Conservation (phyloP, 192 early-diverging fungal species). For the Entomortierella lignicola region DNA sequence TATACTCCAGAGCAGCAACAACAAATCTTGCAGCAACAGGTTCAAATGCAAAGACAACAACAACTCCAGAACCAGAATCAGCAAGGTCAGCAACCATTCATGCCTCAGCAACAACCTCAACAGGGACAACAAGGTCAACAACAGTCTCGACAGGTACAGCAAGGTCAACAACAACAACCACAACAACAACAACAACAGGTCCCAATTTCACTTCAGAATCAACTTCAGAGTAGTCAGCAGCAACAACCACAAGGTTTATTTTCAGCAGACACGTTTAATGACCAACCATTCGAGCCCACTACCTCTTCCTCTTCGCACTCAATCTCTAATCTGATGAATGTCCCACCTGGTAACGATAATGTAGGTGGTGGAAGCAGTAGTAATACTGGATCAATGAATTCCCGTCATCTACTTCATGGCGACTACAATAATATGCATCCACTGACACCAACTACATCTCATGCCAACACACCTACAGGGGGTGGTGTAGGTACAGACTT, state of each 20-base stretch:
- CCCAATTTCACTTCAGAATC: not conserved
- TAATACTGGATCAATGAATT: not conserved
- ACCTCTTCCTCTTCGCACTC: not conserved
- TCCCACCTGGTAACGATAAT: not conserved
- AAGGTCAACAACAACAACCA: slow-evolving; percentile 11
- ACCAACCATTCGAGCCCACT: slow-evolving; percentile 2
- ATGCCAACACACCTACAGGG: slow-evolving; percentile 7
- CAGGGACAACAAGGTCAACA: slow-evolving; percentile 11
- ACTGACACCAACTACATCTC: slow-evolving; percentile 2
- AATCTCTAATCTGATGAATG: not conserved
- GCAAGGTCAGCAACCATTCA: slow-evolving; percentile 1
- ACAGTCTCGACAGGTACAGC: not conserved
- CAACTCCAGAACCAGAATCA: slow-evolving; percentile 5
- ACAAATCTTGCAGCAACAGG: slow-evolving; percentile 27
- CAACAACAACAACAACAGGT: slow-evolving; percentile 17
- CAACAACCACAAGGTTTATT: slow-evolving; percentile 11
- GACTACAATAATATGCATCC: not conserved
- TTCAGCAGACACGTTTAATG: not conserved
- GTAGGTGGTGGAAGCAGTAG: not conserved
- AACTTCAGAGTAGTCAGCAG: not conserved
- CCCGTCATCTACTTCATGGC: not conserved
- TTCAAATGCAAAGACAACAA: slow-evolving; percentile 28
- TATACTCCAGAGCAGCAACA: slow-evolving; percentile 39
- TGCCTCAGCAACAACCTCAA: slow-evolving; percentile 14
- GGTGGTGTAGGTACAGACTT: not conserved